These are phyloP conservation scores for Cyclospora cayetanensis DNA, from an alignment of 169 alveolate genomes.

Conservation along the genomic window DNA sequence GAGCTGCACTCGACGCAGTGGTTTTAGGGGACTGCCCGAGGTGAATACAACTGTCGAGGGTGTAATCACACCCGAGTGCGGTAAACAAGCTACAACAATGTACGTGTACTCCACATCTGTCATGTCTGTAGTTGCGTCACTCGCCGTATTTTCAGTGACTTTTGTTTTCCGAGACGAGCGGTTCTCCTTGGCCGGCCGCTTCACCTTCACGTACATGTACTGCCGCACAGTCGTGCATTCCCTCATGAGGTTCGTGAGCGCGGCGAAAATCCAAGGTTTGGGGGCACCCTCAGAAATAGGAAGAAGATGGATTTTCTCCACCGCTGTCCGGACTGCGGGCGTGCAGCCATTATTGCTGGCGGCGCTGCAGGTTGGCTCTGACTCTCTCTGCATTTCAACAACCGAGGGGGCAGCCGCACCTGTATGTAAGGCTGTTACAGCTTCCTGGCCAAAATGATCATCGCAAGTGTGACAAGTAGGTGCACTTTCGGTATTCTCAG, in stretches of 20 bases:
- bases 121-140: neutral
- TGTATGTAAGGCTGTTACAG: too few relatives aligned
- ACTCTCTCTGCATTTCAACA: too few relatives aligned
- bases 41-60: constrained; percentile 49
- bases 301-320: constrained; percentile 50
- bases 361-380: too few relatives aligned
- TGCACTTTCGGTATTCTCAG: too few relatives aligned
- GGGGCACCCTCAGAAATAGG: constrained; percentile 59
- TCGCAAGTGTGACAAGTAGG: too few relatives aligned
- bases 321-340: constrained; percentile 54
- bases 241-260: constrained; percentile 54
- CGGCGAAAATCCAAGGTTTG: constrained; percentile 25
- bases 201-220: constrained; percentile 45
- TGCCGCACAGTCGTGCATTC: constrained; percentile 51
- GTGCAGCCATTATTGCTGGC: too few relatives aligned
- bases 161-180: neutral
- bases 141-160: neutral
- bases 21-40: constrained; percentile 61
- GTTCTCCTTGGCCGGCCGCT: constrained; percentile 31
- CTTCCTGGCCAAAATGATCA: too few relatives aligned
- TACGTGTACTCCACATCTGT: constrained; percentile 36
- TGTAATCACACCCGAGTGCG: constrained; percentile 53
- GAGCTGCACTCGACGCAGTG: constrained; percentile 71
- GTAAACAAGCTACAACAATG: constrained; percentile 67
- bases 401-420: too few relatives aligned